These are phyloP conservation scores for Lichtheimia ramosa DNA, from an alignment of 371 early-diverging fungal genomes.

Conservation along the genomic window DNA sequence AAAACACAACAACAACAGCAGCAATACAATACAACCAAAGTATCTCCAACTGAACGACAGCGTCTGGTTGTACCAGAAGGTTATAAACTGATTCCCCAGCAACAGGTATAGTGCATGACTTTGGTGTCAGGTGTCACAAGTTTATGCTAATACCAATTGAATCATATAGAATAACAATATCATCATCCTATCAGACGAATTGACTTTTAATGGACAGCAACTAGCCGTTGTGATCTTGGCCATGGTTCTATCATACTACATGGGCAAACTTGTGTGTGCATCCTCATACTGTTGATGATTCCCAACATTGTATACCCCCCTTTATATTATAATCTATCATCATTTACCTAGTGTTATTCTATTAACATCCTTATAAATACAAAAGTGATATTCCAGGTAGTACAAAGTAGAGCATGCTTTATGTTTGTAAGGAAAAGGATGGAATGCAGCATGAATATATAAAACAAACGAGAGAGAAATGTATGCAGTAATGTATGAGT, in stretches of 20 bases:
- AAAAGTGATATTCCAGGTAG: too few relatives aligned
- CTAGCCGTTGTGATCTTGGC: slow-evolving; percentile 40
- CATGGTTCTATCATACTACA: slow-evolving; percentile 50
- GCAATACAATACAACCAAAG: too few relatives aligned
- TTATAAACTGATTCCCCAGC: slow-evolving; percentile 26
- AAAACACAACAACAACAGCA: too few relatives aligned
- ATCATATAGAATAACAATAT: slow-evolving; percentile 30
- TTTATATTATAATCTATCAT: too few relatives aligned
- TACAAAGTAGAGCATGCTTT: too few relatives aligned
- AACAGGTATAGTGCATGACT: slow-evolving; percentile 22
- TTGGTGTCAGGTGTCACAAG: neutral
- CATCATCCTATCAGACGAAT: slow-evolving; percentile 42
- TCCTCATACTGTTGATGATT: slow-evolving; percentile 2
- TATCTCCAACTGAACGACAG: too few relatives aligned
- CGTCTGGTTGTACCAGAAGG: slow-evolving; percentile 7
- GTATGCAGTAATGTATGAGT: neutral
- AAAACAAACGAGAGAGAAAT: neutral
- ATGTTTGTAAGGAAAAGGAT: neutral
- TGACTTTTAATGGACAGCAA: slow-evolving; percentile 51
- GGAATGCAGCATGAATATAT: neutral
- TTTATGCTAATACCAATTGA: neutral
- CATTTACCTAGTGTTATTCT: too few relatives aligned
- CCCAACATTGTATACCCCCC: too few relatives aligned
- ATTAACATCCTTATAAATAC: too few relatives aligned
- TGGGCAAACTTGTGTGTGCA: slow-evolving; percentile 43